Base-by-base conservation (phyloP, 805 yeast species). In the Candida tallmaniae region DNA sequence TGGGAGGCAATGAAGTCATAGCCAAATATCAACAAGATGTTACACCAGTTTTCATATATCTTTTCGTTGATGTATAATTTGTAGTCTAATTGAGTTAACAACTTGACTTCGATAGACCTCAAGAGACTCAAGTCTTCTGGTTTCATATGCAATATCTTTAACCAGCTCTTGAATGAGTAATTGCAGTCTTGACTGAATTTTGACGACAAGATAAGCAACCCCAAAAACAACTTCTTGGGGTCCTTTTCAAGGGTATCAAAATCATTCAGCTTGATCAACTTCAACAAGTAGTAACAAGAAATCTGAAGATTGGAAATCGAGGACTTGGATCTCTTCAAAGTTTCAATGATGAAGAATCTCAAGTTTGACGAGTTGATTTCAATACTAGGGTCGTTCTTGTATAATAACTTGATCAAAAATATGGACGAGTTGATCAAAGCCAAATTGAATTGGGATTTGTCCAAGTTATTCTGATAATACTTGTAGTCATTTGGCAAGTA, bases 161-260 rank as follows among this genome's bases (percentile, higher is more conserved):
- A 65, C 95, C 95, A 86, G 5, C 83, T 74, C 41, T 67, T 70
- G 45, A 82, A 68, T 20, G 83, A 67, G 56, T 74, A 83, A 51
- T 80, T 81, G 32, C 76, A 73, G 57, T 86, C 95, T 51, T 79
- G 86, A 40, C 72, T 65, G 54, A 78, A 83, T 52, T 86, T 86
- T 34, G 80, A 73, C 4, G 93, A 79, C 24, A 86, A 61, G 34
- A 85, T 82, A 34, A 86, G 54, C 48, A 84, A 73, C 2, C 80
- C 73, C 40, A 86, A 65, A 42, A 86, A 79, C 27, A 78, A 70
- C 41, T 83, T 74, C 46, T 83, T 78, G 6, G 87, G 80, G 32
- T 47, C 48, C 23, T 39, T 34, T n/a, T 49, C 45, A 12, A 41
- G 39, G 4, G 39, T 20, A 9, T 37, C 30, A 19, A 40, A 28